Conservation (phyloP, 2,329 filamentous ascomycete species). For the Didymella lethalis region DNA sequence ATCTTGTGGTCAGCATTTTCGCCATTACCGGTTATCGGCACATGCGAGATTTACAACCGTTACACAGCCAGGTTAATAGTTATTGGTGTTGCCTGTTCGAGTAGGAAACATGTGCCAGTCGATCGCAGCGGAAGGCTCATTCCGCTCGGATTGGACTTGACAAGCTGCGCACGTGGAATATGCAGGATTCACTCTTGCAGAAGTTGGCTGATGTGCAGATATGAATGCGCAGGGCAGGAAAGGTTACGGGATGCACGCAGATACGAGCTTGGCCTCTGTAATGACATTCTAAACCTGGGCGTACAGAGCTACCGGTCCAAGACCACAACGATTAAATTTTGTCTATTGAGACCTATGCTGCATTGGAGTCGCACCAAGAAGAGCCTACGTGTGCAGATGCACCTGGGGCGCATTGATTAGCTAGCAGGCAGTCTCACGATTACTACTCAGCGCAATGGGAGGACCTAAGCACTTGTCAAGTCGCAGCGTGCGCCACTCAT, state of each 20-base stretch:
- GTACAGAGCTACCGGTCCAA: not conserved
- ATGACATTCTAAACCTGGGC: not conserved
- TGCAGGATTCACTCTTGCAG: not conserved
- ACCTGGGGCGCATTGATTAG: not conserved
- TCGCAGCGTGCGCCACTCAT: not conserved
- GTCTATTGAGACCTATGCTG: not conserved
- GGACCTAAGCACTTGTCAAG: not conserved
- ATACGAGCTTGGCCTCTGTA: not conserved
- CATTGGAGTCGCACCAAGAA: not conserved
- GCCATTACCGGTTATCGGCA: not conserved
- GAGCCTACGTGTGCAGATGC: not conserved
- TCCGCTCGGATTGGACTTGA: constrained; percentile 1
- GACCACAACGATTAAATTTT: not conserved
- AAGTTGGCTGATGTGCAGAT: not conserved
- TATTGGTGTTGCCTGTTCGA: constrained; percentile 3
- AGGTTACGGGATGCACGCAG: not conserved
- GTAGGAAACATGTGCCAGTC: constrained; percentile 5
- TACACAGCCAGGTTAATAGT: not conserved
- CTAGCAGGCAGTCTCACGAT: not conserved
- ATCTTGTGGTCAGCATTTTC: not conserved
- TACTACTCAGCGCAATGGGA: not conserved
- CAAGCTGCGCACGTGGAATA: not conserved
- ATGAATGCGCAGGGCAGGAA: not conserved
- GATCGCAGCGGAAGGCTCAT: constrained; percentile 11
- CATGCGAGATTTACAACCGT: not conserved